Conservation (phyloP, 2,329 filamentous ascomycete species). For the Raffaelea deltoideospora region DNA sequence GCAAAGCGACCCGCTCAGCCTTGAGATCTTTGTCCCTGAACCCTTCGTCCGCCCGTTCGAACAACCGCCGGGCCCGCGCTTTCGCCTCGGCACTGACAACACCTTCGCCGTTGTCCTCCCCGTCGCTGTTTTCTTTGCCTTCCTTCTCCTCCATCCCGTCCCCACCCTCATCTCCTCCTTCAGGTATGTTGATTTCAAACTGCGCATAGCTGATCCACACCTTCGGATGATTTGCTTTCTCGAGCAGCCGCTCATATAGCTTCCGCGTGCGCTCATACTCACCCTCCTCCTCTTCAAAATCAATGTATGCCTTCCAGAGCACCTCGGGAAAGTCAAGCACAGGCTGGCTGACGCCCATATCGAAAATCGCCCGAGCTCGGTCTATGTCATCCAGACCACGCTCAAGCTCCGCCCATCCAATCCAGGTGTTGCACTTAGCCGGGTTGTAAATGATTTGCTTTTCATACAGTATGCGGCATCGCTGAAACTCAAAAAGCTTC, state of each 20-base stretch:
- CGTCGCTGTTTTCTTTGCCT: slow-evolving; percentile 38
- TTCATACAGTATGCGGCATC: slow-evolving; percentile 82
- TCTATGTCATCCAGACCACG: slow-evolving; percentile 81
- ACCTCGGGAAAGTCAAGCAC: slow-evolving; percentile 93
- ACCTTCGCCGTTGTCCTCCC: slow-evolving; percentile 48
- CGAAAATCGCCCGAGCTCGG: slow-evolving; percentile 78
- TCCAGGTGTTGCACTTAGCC: slow-evolving; percentile 86
- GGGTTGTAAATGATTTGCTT: slow-evolving; percentile 91
- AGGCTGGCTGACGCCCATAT: slow-evolving; percentile 70
- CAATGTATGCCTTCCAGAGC: slow-evolving; percentile 95
- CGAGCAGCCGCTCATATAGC: slow-evolving; percentile 78
- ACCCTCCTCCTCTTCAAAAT: slow-evolving; percentile 92
- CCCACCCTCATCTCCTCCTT: too few species aligned
- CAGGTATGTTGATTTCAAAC: slow-evolving; percentile 90
- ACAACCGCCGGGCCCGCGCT: slow-evolving; percentile 63
- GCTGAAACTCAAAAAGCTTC: slow-evolving; percentile 83
- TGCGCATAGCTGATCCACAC: slow-evolving; percentile 99
- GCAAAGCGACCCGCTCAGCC: slow-evolving; percentile 81
- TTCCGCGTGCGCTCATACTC: slow-evolving; percentile 71
- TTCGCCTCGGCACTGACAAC: slow-evolving; percentile 74
- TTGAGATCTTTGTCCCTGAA: slow-evolving; percentile 87
- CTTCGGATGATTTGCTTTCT: slow-evolving; percentile 97
- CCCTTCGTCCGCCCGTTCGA: slow-evolving; percentile 68
- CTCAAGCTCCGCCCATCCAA: slow-evolving; percentile 88
- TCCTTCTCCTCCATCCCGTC: slow-evolving; percentile 27